Percentiles rank a stretch among this genome's conserved stretches.
phyloP scores from a whole-genome alignment of 2,329 filamentous ascomycete species.

The Trichoderma sp. region DNA sequence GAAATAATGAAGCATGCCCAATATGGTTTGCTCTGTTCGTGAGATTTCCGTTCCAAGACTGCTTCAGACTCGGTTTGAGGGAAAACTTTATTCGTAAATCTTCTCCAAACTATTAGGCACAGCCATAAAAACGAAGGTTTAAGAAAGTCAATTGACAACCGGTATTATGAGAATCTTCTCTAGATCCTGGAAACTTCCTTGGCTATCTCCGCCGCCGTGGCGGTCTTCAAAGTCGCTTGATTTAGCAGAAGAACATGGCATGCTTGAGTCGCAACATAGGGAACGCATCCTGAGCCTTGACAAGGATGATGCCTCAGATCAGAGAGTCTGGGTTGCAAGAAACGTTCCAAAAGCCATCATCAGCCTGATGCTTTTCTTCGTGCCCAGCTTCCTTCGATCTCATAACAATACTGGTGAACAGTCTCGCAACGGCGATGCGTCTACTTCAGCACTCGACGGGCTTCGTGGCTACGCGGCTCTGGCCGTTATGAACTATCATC shows the following conservation, averaged over 20 bases:
- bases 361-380: not conserved
- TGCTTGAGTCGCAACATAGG: not conserved
- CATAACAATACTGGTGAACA: not conserved
- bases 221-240: not conserved
- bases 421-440: not conserved
- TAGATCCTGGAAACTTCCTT: not conserved
- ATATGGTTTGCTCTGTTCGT: not conserved
- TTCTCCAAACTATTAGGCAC: not conserved
- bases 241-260: not conserved
- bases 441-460: not conserved
- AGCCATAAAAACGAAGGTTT: no score
- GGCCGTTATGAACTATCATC: not conserved
- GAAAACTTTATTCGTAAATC: not conserved
- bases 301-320: not conserved
- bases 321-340: not conserved
- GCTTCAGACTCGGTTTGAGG: not conserved
- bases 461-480: not conserved
- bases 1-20: not conserved
- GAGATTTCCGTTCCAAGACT: not conserved
- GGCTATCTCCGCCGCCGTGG: not conserved
- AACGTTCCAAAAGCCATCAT: not conserved
- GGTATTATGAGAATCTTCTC: not conserved
- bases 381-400: not conserved
- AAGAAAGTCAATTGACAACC: not conserved
- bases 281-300: not conserved